Percentiles rank a stretch among this genome's conserved stretches.
These are phyloP conservation scores for Magnaporthales sp. DNA, from an alignment of 2,329 filamentous ascomycete species.

Conservation along the genomic window DNA sequence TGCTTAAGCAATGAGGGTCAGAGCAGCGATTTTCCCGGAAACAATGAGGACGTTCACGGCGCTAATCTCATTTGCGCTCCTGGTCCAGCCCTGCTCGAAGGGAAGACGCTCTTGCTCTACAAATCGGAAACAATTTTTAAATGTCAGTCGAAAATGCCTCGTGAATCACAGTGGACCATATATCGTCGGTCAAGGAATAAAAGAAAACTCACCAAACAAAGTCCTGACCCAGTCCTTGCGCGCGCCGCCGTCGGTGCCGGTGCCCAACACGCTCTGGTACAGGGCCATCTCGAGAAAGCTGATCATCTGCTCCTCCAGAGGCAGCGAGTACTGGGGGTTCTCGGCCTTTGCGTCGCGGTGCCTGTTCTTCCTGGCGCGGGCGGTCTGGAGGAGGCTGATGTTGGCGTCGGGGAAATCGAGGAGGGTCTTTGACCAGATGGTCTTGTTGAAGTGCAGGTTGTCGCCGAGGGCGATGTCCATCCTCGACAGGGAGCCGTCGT, in stretches of 20 bases:
- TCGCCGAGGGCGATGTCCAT: constrained; percentile 23
- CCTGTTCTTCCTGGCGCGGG: neutral
- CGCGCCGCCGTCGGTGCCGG: constrained; percentile 5
- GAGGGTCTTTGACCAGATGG: neutral
- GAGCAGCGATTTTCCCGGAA: neutral
- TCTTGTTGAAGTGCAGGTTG: constrained; percentile 22
- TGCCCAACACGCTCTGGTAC: constrained; percentile 9
- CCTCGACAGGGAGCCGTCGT: constrained; percentile 23
- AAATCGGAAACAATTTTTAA: neutral
- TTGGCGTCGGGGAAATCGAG: constrained; percentile 20
- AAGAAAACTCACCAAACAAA: constrained; percentile 8
- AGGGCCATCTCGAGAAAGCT: constrained; percentile 9
- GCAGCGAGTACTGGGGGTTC: constrained; percentile 7
- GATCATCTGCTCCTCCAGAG: neutral
- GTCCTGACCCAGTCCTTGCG: constrained; percentile 7
- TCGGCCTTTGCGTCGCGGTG: constrained; percentile 1
- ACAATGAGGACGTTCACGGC: neutral
- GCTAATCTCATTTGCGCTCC: neutral
- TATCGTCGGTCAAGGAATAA: neutral
- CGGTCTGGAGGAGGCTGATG: neutral
- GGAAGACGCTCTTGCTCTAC: constrained; percentile 9
- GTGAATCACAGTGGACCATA: neutral
- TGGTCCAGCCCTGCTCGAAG: constrained; percentile 8
- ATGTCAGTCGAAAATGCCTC: neutral
- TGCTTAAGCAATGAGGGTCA: neutral